phyloP scores from a whole-genome alignment of 164 flowering plant species.

The Umbilicus rupestris region DNA sequence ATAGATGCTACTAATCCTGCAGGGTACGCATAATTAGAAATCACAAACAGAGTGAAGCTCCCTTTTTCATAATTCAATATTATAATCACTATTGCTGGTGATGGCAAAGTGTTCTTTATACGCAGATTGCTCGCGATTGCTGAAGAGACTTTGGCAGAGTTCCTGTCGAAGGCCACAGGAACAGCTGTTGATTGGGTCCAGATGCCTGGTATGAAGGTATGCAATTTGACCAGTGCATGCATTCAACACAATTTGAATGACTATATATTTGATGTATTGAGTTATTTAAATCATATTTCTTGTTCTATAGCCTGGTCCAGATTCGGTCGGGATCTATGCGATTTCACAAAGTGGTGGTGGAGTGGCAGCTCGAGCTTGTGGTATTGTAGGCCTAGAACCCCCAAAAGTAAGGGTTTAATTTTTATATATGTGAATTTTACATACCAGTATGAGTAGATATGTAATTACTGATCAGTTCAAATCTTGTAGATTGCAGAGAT shows the following conservation, averaged over 20 bases:
- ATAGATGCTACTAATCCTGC: conserved; percentile 71
- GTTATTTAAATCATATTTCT: not conserved
- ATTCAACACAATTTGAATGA: not conserved
- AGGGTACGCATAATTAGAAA: conserved; percentile 31
- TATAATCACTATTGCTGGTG: not conserved
- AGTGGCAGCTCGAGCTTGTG: conserved; percentile 88
- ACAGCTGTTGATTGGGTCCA: conserved; percentile 92
- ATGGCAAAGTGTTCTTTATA: not conserved
- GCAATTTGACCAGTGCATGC: not conserved
- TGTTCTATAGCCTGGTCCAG: conserved; percentile 78
- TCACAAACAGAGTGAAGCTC: not conserved
- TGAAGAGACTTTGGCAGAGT: conserved; percentile 82
- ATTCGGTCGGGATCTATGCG: conserved; percentile 79
- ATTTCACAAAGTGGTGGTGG: conserved; percentile 71
- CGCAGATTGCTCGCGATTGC: conserved; percentile 69
- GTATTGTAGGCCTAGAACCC: conserved; percentile 72
- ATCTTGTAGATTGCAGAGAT: conserved; percentile 73
- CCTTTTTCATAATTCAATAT: not conserved
- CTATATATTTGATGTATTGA: not conserved
- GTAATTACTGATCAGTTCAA: not conserved
- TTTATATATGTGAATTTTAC: not conserved
- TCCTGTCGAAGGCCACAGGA: conserved; percentile 88
- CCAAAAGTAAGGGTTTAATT: conserved; percentile 35
- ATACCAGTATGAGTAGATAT: not conserved
- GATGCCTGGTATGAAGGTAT: conserved; percentile 93